Percentiles rank a stretch among this genome's conserved stretches.
Conservation (phyloP, 2,329 filamentous ascomycete genomes). For the Amphichorda felina region DNA sequence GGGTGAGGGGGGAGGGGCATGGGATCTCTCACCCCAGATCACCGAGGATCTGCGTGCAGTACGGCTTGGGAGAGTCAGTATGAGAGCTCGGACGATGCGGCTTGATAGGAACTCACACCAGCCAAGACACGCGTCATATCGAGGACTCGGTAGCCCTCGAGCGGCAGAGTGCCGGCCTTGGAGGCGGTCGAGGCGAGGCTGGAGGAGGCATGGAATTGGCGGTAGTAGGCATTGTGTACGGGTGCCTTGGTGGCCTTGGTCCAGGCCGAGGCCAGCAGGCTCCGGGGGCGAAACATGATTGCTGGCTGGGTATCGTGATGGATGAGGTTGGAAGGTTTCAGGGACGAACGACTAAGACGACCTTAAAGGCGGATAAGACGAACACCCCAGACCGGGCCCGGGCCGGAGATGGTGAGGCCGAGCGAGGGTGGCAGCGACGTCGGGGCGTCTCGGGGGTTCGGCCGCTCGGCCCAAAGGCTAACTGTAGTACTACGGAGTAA, state of each 20-base stretch:
- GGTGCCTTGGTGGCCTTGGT: neutral
- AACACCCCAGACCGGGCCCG: too few relatives aligned
- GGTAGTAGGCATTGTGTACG: neutral
- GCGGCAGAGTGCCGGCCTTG: constrained; percentile 39
- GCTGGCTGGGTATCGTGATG: neutral
- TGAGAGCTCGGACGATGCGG: neutral
- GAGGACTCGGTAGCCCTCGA: constrained; percentile 78
- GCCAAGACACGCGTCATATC: constrained; percentile 96
- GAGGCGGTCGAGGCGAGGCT: neutral
- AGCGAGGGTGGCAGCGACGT: too few relatives aligned
- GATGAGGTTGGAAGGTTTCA: neutral
- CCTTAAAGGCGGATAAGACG: too few relatives aligned
- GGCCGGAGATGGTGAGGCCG: too few relatives aligned
- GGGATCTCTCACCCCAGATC: constrained; percentile 70
- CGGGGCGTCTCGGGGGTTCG: too few relatives aligned
- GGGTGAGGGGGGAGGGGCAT: too few relatives aligned
- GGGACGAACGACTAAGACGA: neutral
- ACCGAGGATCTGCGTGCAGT: constrained; percentile 92
- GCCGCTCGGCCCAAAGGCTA: too few relatives aligned
- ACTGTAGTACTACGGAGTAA: too few relatives aligned
- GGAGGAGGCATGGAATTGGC: neutral
- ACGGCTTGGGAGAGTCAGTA: constrained; percentile 51
- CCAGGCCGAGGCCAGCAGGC: neutral
- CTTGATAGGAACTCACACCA: constrained; percentile 51
- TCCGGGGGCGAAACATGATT: neutral